Evolutionary conservation across 2,329 filamentous ascomycete species (phyloP).

Genomic region (Pseudogymnoascus sp.): DNA sequence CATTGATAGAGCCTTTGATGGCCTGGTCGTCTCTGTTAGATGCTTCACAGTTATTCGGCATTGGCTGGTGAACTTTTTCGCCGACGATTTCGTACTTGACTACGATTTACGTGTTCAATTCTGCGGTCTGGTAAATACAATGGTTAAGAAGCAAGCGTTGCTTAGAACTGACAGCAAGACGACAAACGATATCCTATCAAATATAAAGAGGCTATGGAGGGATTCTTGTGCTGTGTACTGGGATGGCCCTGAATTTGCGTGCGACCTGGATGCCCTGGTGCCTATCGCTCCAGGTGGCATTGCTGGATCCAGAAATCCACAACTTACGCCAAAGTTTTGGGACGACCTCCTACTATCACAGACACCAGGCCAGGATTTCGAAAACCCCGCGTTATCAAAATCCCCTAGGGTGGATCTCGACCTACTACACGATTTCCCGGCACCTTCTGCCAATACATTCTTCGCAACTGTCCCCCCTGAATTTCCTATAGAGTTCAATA

Average conservation of each 20-base stretch:
- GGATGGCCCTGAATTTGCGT: constrained; percentile 63
- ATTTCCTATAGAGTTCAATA: background rate
- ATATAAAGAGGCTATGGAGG: constrained; percentile 96
- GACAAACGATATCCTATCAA: constrained; percentile 45
- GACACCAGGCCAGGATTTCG: background rate
- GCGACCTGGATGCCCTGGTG: constrained; percentile 51
- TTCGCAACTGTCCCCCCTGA: background rate
- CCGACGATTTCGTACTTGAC: constrained; percentile 82
- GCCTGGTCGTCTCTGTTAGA: constrained; percentile 87
- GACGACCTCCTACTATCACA: constrained; percentile 24
- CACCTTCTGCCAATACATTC: background rate
- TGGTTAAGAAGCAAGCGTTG: constrained; percentile 9
- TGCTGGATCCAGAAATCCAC: constrained; percentile 49
- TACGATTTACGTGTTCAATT: constrained; percentile 67
- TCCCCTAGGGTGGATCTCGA: background rate
- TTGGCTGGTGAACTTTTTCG: constrained; percentile 97
- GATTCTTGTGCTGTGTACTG: constrained; percentile 84
- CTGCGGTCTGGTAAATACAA: constrained; percentile 66
- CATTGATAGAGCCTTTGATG: constrained; percentile 69
- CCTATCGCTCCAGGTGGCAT: constrained; percentile 71
- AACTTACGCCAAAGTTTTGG: constrained; percentile 47
- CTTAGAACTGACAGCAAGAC: constrained; percentile 7
- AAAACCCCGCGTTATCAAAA: background rate
- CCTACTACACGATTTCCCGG: background rate
- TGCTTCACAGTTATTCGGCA: constrained; percentile 93